phyloP scores from a whole-genome alignment of 495 filamentous ascomycete species.

The Penicillium turbatum region DNA sequence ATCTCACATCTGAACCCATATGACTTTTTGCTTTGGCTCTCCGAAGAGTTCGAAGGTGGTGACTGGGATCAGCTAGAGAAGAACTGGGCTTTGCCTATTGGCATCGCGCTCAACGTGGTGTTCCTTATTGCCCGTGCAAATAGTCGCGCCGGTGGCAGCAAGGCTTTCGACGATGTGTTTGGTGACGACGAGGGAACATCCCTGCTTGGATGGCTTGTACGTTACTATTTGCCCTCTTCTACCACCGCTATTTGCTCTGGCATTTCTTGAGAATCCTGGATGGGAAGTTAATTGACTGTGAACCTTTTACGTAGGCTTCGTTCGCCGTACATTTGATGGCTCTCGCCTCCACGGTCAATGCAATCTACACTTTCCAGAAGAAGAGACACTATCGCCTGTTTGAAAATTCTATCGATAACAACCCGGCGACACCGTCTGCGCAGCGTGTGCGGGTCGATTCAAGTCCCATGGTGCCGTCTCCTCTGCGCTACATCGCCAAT shows the following conservation, averaged over 20 bases:
- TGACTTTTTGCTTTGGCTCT: conserved; percentile 84
- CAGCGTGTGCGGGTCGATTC: conserved; percentile 88
- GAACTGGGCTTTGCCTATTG: conserved; percentile 67
- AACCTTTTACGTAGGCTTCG: conserved; percentile 48
- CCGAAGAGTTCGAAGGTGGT: conserved; percentile 80
- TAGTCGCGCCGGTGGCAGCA: conserved; percentile 40
- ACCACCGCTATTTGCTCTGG: neutral
- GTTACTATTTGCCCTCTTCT: conserved; percentile 30
- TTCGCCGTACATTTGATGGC: conserved; percentile 65
- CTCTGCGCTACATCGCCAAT: conserved; percentile 68
- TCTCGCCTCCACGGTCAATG: conserved; percentile 63
- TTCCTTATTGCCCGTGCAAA: conserved; percentile 85
- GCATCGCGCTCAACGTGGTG: conserved; percentile 66
- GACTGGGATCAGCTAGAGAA: conserved; percentile 82
- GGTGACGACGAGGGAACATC: conserved; percentile 60
- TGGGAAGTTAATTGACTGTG: conserved; percentile 2
- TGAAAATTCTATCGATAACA: conserved; percentile 70
- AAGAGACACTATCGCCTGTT: conserved; percentile 89
- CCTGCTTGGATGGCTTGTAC: conserved; percentile 74
- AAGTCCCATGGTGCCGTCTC: conserved; percentile 71
- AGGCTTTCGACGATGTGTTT: conserved; percentile 75
- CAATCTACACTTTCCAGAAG: conserved; percentile 75
- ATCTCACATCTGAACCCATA: conserved; percentile 74
- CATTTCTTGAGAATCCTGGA: neutral
- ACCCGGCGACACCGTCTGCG: conserved; percentile 78